Percentiles rank a stretch among this genome's conserved stretches.
Evolutionary conservation across 306 rosid genomes (phyloP).

Genomic region (Pterocarpus santalinus): DNA sequence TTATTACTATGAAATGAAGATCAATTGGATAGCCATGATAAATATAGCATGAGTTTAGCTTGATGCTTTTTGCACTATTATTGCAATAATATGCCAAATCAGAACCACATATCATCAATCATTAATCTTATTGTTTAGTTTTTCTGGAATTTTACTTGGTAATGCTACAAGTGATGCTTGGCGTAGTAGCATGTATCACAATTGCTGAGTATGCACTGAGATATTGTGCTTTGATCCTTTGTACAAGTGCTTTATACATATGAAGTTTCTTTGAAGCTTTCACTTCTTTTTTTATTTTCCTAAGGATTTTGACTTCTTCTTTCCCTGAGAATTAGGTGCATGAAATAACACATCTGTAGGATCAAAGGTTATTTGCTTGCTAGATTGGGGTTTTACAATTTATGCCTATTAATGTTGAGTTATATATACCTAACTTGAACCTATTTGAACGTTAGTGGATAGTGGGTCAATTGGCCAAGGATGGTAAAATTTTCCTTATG

Average conservation of each 20-base stretch:
- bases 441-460: not conserved
- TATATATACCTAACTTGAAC: not conserved
- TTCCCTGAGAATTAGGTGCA: not conserved
- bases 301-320: not conserved
- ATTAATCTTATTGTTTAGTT: slow-evolving; percentile 3
- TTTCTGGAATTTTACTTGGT: not conserved
- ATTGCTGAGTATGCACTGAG: not conserved
- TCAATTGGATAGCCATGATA: slow-evolving; percentile 12
- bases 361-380: not conserved
- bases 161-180: slow-evolving; percentile 7
- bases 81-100: slow-evolving; percentile 20
- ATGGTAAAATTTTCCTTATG: slow-evolving; percentile 18
- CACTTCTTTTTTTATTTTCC: slow-evolving; percentile 3
- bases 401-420: not conserved
- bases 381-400: not conserved
- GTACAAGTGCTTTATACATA: not conserved
- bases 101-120: slow-evolving; percentile 14
- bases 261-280: slow-evolving; percentile 12
- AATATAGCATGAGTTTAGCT: slow-evolving; percentile 2
- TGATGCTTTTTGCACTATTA: slow-evolving; percentile 26
- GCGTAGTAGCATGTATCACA: not conserved
- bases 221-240: not conserved
- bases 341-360: slow-evolving; percentile 2
- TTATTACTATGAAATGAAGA: slow-evolving; percentile 32
- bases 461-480: not conserved